phyloP scores from a whole-genome alignment of 164 flowering plant genomes.

The Paratinospora sagittata region DNA sequence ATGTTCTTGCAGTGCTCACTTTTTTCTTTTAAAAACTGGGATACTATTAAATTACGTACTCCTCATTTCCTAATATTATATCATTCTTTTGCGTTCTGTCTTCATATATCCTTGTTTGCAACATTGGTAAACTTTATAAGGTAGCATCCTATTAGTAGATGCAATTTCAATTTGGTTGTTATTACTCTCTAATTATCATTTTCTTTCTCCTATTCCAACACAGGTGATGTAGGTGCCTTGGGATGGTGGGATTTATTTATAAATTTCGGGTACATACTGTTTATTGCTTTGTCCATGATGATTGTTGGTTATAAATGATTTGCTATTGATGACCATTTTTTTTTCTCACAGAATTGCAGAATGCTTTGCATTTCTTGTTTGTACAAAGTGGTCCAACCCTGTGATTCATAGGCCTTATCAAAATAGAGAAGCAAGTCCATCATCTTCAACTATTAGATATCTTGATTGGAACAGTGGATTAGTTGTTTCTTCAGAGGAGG shows the following conservation, averaged over 20 bases:
- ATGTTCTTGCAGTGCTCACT: no score
- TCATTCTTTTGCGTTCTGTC: no score
- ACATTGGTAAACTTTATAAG: no score
- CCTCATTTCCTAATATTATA: no score
- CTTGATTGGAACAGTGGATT: conserved; percentile 77
- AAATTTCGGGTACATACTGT: conserved; percentile 61
- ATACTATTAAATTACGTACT: no score
- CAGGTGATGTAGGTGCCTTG: conserved; percentile 82
- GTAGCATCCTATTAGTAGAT: not conserved
- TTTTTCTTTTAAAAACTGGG: no score
- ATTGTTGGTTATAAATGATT: not conserved
- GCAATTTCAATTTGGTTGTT: not conserved
- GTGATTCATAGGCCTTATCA: conserved; percentile 57
- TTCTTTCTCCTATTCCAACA: conserved; percentile 12
- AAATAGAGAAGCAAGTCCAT: conserved; percentile 40
- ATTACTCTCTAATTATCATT: not conserved
- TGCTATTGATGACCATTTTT: not conserved
- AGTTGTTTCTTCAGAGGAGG: conserved; percentile 55
- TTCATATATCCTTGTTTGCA: no score
- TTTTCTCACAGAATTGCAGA: conserved; percentile 65
- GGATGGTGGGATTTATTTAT: conserved; percentile 98
- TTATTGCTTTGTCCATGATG: not conserved
- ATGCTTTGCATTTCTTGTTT: conserved; percentile 92
- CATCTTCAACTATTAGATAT: conserved; percentile 49
- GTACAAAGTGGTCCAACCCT: conserved; percentile 94